Base-by-base conservation (phyloP, 2,329 filamentous ascomycete species). In the Diaporthe citri region DNA sequence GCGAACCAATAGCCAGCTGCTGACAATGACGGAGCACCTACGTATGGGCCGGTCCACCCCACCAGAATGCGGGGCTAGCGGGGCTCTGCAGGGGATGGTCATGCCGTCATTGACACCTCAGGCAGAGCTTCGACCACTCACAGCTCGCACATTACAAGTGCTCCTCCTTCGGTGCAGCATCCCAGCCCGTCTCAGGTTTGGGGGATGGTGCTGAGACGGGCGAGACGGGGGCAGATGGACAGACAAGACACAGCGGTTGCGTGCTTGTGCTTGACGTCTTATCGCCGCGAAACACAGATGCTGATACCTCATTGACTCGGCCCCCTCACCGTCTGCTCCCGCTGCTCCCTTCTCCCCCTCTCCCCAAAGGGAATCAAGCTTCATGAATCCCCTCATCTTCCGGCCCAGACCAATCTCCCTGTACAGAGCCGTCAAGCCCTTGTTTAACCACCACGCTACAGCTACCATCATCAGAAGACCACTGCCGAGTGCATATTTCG, bases 81-180 rank as follows among this genome's bases (percentile, higher is more conserved):
- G 64, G n/a, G 46, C 56, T 20, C 20, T 46, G 34, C 34, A 36
- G 28, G 28, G 57, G 57, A 15, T 31, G 20, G 25, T 51, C 36
- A 73, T 67, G 71, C 56, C 71, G 71, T 75, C 74, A 75, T 70
- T 43, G 52, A 59, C 31, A 46, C 28, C 56, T 25, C 39, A 62
- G 66, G 66, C 57, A 34, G 69, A 74, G 73, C 73, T 74, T n/a
- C 57, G 31, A 71, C 73, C 73, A 74, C 46, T 74, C 73, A 74
- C 39, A 64, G 73, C 43, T 13, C 25, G 25, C 43, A 31, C 12
- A 74, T 71, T 71, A 74, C 73, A 71, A 71, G 70, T 55, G 59
- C 39, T 46, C 59, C 55, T 69, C 48, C 28, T 55, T 69, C n/a
- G 6, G 12, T 31, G 57, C 20, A 56, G 46, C 73, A 71, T 64